Conservation (phyloP, 2,329 filamentous ascomycete genomes). For the Cryphonectria nitschkei region DNA sequence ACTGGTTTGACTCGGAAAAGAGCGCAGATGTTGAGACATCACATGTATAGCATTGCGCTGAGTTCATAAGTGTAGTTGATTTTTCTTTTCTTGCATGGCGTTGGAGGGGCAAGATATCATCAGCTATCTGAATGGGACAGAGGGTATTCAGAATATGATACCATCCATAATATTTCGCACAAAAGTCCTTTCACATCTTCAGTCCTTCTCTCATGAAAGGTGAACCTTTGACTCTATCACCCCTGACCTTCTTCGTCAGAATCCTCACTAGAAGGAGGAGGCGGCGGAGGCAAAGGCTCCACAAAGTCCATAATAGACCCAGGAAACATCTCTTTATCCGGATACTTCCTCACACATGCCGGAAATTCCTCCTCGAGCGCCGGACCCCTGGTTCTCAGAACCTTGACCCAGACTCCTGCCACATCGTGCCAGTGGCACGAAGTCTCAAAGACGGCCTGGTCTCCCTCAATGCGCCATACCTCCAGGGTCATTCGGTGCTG, state of each 20-base stretch:
- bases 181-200: background rate
- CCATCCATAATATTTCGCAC: conserved; percentile 7
- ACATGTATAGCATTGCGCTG: background rate
- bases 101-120: conserved; percentile 6
- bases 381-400: background rate
- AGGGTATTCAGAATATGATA: conserved; percentile 11
- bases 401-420: background rate
- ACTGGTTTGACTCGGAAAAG: conserved; percentile 49
- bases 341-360: conserved; percentile 15
- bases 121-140: background rate
- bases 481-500: conserved; percentile 18
- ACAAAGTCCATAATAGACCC: conserved; percentile 29
- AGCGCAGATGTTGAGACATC: conserved; percentile 21
- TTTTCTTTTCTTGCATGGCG: conserved; percentile 14
- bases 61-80: background rate
- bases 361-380: no score
- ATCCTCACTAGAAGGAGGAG: background rate
- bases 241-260: background rate
- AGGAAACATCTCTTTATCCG: conserved; percentile 27
- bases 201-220: background rate
- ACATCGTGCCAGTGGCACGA: background rate
- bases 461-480: conserved; percentile 24
- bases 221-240: background rate
- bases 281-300: conserved; percentile 4
- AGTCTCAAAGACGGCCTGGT: conserved; percentile 11